phyloP scores from a whole-genome alignment of 2,329 filamentous ascomycete species.

The Ceratocystis colombiana region DNA sequence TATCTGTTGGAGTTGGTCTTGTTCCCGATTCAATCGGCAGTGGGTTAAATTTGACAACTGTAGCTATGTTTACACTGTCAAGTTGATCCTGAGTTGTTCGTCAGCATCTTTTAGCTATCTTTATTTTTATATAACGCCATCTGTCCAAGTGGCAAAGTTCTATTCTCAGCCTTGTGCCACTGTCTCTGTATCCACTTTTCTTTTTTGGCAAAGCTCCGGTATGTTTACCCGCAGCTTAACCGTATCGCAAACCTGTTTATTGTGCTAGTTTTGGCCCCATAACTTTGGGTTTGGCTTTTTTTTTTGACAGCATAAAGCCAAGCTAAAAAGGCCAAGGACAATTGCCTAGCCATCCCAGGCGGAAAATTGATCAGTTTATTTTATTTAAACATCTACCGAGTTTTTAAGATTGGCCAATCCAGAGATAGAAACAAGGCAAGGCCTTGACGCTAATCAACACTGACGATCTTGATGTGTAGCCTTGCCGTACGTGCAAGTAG shows the following conservation, averaged over 20 bases:
- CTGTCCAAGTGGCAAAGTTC: background rate
- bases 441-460: background rate
- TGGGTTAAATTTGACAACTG: background rate
- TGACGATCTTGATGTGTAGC: background rate
- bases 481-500: too few relatives aligned
- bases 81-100: background rate
- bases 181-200: background rate
- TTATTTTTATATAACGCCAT: background rate
- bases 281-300: background rate
- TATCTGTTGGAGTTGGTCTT: background rate
- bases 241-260: background rate
- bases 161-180: conserved; percentile 13
- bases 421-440: conserved; percentile 7
- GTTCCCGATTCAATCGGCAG: too few relatives aligned
- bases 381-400: conserved; percentile 13
- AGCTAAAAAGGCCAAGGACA: background rate
- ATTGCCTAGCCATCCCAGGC: background rate
- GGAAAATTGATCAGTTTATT: background rate
- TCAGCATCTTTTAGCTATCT: background rate
- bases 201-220: background rate
- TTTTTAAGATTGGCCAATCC: conserved; percentile 5
- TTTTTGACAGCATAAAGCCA: background rate
- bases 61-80: conserved; percentile 2
- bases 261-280: background rate
- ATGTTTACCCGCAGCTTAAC: background rate